Percentiles rank a stretch among this genome's conserved stretches.
Evolutionary conservation across 306 rosid genomes (phyloP).

Genomic region (Glycine tomentella): DNA sequence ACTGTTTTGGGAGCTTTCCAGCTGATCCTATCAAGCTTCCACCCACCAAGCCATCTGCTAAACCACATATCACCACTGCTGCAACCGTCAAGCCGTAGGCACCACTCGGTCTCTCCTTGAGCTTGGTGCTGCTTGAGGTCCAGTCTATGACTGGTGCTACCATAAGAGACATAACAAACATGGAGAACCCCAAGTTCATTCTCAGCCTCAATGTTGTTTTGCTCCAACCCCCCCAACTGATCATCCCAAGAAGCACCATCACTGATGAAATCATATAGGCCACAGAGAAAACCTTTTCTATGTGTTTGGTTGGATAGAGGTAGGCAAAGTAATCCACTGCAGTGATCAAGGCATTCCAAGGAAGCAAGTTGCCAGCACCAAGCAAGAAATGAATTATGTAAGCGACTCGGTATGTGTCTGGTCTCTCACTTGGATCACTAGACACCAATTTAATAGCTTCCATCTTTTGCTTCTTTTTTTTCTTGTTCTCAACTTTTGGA

Average conservation of each 20-base stretch:
- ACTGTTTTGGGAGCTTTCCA: conserved; percentile 84
- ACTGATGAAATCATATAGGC: conserved; percentile 73
- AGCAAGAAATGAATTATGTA: conserved; percentile 89
- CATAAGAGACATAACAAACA: conserved; percentile 70
- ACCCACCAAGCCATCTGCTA: conserved; percentile 86
- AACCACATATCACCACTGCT: conserved; percentile 51
- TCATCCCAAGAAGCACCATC: conserved; percentile 64
- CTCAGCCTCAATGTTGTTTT: conserved; percentile 62
- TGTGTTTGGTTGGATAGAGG: conserved; percentile 75
- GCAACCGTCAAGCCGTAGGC: conserved; percentile 59
- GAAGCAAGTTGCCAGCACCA: conserved; percentile 90
- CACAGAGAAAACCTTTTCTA: conserved; percentile 86
- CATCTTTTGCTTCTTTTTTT: conserved; percentile 49
- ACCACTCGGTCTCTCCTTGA: conserved; percentile 51
- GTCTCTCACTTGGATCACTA: conserved; percentile 55
- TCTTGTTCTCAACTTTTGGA: not conserved
- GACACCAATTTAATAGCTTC: conserved; percentile 55
- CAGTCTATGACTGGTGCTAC: conserved; percentile 75
- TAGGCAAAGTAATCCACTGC: conserved; percentile 87
- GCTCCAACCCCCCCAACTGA: conserved; percentile 73
- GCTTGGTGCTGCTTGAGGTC: conserved; percentile 42
- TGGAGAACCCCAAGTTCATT: conserved; percentile 60
- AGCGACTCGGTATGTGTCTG: conserved; percentile 67
- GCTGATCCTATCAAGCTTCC: conserved; percentile 96
- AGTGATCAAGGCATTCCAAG: conserved; percentile 97